Conservation (phyloP, 805 yeast species). For the Kodamaea nitidulidarum region DNA sequence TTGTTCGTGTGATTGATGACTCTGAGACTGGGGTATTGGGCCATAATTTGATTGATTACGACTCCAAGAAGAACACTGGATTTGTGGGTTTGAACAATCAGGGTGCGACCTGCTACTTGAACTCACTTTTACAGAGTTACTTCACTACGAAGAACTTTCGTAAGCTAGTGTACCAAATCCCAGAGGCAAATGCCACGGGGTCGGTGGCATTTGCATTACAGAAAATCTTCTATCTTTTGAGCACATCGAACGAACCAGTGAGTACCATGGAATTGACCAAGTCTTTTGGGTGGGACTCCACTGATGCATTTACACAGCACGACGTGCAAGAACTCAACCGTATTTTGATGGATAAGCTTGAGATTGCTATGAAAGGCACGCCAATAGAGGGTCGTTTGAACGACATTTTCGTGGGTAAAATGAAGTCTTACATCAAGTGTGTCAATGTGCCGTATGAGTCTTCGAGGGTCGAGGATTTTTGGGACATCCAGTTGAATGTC, state of each 20-base stretch:
- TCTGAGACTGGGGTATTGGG: slow-evolving; percentile 88
- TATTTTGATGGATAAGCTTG: slow-evolving; percentile 90
- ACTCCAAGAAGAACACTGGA: slow-evolving; percentile 84
- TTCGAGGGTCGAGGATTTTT: slow-evolving; percentile 86
- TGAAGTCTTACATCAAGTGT: slow-evolving; percentile 93
- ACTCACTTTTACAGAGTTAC: slow-evolving; percentile 86
- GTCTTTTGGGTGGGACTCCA: slow-evolving; percentile 95
- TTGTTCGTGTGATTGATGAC: slow-evolving; percentile 74
- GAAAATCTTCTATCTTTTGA: slow-evolving; percentile 76
- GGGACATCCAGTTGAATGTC: slow-evolving; percentile 97
- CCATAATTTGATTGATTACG: slow-evolving; percentile 81
- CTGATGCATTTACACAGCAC: slow-evolving; percentile 95
- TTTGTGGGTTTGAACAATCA: slow-evolving; percentile 91
- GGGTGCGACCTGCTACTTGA: slow-evolving; percentile 97
- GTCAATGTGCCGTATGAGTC: slow-evolving; percentile 91
- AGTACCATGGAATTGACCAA: slow-evolving; percentile 83
- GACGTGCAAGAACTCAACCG: slow-evolving; percentile 97
- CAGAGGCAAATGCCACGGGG: slow-evolving; percentile 38
- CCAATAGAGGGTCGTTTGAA: slow-evolving; percentile 53
- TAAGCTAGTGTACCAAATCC: slow-evolving; percentile 82
- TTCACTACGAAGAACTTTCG: slow-evolving; percentile 81
- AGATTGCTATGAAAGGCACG: slow-evolving; percentile 86
- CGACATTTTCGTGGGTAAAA: slow-evolving; percentile 89
- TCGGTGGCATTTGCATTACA: slow-evolving; percentile 80
- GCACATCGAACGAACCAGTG: slow-evolving; percentile 68